Evolutionary conservation across 768 basidiomycete species (phyloP), one percentile per base, ranked within the genome.

Genomic region (Phaeotremella fagi): DNA sequence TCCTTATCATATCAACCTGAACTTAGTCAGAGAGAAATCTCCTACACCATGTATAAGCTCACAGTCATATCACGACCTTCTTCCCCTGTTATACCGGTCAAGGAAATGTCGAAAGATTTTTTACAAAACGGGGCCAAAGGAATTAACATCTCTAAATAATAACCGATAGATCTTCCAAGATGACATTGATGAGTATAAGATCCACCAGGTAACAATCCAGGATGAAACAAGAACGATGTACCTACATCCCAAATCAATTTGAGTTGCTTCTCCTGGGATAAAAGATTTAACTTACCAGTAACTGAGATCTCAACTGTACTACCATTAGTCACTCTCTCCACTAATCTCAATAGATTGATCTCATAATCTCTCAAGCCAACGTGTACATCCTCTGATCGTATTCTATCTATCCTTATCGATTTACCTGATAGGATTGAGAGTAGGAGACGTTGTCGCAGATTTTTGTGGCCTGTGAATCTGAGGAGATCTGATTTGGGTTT

Each of bases 331-430:
- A 88, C 78, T 63, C 88, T 90, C 71, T 97, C 92, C 28, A 97
- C 66, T 15, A 98, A 76, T 42, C 94, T 80, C 37, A 99, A 75
- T 23, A 97, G 79, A 66, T 87, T 91, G 44, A 94, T 83, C 78
- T 99, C 95, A 74, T 85, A 94, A 74, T 98, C 92, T 89, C 61
- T 16, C n/a, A 99, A 76, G 72, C 95, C 95, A 23, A 94, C 92
- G 72, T 98, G 87, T 66, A 90, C 90, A 75, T 97, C 91, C 27
- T 90, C 84, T 0, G 88, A 78, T 24, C 95, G 84, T 54, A 99
- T 95, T 61, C 83, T 85, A 67, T 90, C 85, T 35, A 98, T 86
- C 51, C 83, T 81, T 3, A 94, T 82, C 36, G 85, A 77, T 64
- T 86, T 88, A 47, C 92, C 90, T 45, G 88, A 90, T 31, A 98